These are phyloP conservation scores for Melocanna baccifera DNA, from an alignment of 176 grass and related monocot species.

Conservation along the genomic window DNA sequence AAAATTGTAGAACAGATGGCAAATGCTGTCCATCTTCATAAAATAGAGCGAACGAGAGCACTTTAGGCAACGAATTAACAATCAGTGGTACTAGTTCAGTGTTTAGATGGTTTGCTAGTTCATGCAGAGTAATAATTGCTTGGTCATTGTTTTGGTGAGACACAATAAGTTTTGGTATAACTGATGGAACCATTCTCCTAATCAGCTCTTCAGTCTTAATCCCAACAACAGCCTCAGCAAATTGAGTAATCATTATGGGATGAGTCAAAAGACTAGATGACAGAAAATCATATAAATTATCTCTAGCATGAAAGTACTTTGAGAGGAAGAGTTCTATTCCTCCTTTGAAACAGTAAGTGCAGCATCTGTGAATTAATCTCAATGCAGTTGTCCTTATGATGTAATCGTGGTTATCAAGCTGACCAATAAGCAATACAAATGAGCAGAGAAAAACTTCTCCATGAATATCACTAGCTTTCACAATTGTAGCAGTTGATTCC, in stretches of 20 bases:
- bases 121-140: constrained; percentile 64
- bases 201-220: constrained; percentile 74
- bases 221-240: constrained; percentile 72
- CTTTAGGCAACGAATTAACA: constrained; percentile 69
- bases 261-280: constrained; percentile 59
- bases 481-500: constrained; percentile 68
- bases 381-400: constrained; percentile 60
- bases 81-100: constrained; percentile 56
- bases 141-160: constrained; percentile 63
- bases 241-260: constrained; percentile 62
- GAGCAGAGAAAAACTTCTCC: constrained; percentile 66
- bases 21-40: constrained; percentile 66
- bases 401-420: constrained; percentile 60
- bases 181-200: constrained; percentile 71
- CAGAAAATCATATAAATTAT: constrained; percentile 77
- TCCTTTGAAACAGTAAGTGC: constrained; percentile 58
- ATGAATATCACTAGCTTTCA: constrained; percentile 69
- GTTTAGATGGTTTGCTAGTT: constrained; percentile 65
- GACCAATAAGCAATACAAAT: constrained; percentile 70
- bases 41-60: constrained; percentile 81
- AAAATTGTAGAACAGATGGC: constrained; percentile 83
- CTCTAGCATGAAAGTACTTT: constrained; percentile 55
- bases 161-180: constrained; percentile 89
- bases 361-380: constrained; percentile 73
- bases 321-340: constrained; percentile 70